Evolutionary conservation across 768 basidiomycete genomes (phyloP), one percentile per base, ranked within the genome.

Genomic region (Boletellus ananas): DNA sequence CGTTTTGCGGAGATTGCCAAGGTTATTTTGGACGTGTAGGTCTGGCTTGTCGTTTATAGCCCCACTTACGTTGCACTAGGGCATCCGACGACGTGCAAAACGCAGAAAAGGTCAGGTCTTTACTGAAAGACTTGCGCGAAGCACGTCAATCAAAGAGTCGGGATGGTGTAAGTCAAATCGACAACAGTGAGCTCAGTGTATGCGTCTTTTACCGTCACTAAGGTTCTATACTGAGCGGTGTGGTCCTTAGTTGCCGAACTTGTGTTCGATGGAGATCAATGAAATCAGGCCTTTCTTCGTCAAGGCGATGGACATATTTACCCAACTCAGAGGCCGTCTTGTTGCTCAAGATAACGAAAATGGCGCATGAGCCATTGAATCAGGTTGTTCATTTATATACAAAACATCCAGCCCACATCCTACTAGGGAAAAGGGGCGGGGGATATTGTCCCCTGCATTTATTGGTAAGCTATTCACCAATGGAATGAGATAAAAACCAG

Each of bases 101-200:
- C 50, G 82, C 94, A 4, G 92, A 96, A 48, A 87, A 83, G 57
- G 73, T 98, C 18, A 81, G 90, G 6, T 84, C 85, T 6, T 70
- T 98, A 2, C 77, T 98, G 17, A 94, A 98, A 66, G 94, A 96
- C 63, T 74, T 98, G n/a, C 86, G 94, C 12, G 94, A 98, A 72
- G 91, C 90, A 12, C 79, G 96, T 34, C 95, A 97, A 66, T 88
- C 94, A 8, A 99, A 99, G 64, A 86, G 89, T 70, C 74, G 94
- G 53, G 82, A 88, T 47, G 94, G 94, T 76, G 71, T 98, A 2
- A 75, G 78, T 52, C 80, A 79, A 51, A 75, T 96, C 25, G 89
- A 94, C 65, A 80, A 90, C 61, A 87, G 82, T 56, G 87, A 90
- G 65, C 76, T 93, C 23, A 83, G 82, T 69, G 91, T 90, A 66